Evolutionary conservation across 345 rosid genomes (phyloP).

Genomic region (Melastoma malabathricum): DNA sequence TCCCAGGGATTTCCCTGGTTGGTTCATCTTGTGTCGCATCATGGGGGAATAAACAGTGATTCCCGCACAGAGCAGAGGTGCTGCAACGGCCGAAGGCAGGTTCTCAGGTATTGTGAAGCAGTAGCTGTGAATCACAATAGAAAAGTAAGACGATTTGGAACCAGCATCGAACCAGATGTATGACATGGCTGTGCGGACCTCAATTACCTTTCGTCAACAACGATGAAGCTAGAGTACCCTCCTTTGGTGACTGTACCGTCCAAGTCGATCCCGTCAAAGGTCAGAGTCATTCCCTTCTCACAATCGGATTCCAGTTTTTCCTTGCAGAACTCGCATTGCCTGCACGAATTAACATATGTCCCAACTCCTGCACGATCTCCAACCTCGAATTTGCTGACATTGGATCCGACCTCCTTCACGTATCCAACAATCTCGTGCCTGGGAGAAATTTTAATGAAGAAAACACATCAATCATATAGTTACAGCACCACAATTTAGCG

Average conservation of each 20-base stretch:
- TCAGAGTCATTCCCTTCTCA: conserved; percentile 34
- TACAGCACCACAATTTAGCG: too few relatives aligned
- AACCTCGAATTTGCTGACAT: conserved; percentile 43
- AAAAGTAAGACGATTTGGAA: not conserved
- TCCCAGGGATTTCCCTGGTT: conserved; percentile 67
- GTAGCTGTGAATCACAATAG: conserved; percentile 35
- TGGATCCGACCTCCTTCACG: conserved; percentile 64
- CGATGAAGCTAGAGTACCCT: conserved; percentile 67
- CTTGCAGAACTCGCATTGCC: conserved; percentile 63
- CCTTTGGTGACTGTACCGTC: conserved; percentile 80
- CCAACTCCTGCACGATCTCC: conserved; percentile 93
- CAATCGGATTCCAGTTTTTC: conserved; percentile 43
- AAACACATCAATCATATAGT: too few relatives aligned
- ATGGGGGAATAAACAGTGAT: conserved; percentile 77
- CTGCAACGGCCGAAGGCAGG: conserved; percentile 63
- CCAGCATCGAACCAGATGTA: not conserved
- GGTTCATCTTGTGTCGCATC: conserved; percentile 70
- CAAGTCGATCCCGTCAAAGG: conserved; percentile 54
- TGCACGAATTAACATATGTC: conserved; percentile 68
- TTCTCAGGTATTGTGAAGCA: conserved; percentile 56
- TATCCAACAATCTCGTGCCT: conserved; percentile 85
- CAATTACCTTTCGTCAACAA: conserved; percentile 57
- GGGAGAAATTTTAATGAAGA: too few relatives aligned
- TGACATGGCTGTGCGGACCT: not conserved
- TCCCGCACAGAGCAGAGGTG: conserved; percentile 89